These are phyloP conservation scores for Nitzschia sp. DNA, from an alignment of 108 stramenopile species.

Conservation along the genomic window DNA sequence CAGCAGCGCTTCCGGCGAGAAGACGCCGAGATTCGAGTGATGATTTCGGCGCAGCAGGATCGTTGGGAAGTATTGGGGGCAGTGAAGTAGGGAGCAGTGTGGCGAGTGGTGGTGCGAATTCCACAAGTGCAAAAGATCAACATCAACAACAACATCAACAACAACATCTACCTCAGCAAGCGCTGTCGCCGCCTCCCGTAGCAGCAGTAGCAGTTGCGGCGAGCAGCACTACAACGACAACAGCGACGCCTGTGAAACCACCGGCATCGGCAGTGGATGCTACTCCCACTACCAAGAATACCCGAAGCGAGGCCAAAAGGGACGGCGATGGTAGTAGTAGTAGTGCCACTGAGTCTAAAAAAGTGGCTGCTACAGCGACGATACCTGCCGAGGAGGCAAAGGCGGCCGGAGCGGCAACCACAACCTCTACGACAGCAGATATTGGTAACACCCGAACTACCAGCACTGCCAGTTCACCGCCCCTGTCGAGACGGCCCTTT, in stretches of 20 bases:
- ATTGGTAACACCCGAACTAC: not conserved
- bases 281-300: not conserved
- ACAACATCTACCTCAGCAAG: not conserved
- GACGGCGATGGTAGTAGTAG: not conserved
- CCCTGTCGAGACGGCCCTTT: constrained; percentile 21
- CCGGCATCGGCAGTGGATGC: not conserved
- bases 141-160: not conserved
- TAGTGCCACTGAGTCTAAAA: constrained; percentile 1
- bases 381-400: not conserved
- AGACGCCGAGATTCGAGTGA: constrained; percentile 23
- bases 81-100: constrained; percentile 22
- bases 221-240: not conserved
- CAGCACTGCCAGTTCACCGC: constrained; percentile 10
- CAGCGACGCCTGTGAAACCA: not conserved
- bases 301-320: not conserved
- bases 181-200: not conserved
- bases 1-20: constrained; percentile 10
- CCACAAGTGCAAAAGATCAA: not conserved
- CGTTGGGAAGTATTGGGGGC: constrained; percentile 27
- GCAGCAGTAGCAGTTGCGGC: not conserved
- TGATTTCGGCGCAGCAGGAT: constrained; percentile 19
- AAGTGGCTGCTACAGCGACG: not conserved
- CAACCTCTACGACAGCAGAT: not conserved
- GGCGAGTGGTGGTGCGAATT: not conserved
- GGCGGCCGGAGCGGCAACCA: not conserved